These are phyloP conservation scores for Trichoderma asperelloides DNA, from an alignment of 495 filamentous ascomycete genomes.

Conservation along the genomic window DNA sequence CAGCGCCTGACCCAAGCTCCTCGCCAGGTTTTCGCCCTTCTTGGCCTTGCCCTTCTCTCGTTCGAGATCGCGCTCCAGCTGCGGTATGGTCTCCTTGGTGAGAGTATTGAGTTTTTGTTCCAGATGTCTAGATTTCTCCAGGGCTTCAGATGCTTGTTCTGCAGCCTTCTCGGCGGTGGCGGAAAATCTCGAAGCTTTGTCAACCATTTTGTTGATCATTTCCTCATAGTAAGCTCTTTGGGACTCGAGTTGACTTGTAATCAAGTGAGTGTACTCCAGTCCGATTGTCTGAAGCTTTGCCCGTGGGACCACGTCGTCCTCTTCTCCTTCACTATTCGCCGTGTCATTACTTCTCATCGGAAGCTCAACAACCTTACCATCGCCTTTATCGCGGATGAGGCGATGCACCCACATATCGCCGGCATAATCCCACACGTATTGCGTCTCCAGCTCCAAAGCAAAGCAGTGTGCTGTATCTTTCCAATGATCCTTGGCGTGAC, in stretches of 20 bases:
- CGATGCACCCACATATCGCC: slow-evolving; percentile 93
- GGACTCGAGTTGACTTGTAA: slow-evolving; percentile 83
- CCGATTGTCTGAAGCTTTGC: slow-evolving; percentile 90
- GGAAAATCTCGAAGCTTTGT: slow-evolving; percentile 75
- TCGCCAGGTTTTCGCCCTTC: slow-evolving; percentile 65
- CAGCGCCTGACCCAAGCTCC: slow-evolving; percentile 65
- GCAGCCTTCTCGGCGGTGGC: slow-evolving; percentile 55
- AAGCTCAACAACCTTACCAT: slow-evolving; percentile 83
- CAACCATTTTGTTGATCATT: slow-evolving; percentile 78
- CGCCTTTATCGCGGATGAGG: slow-evolving; percentile 82
- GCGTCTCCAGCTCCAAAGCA: slow-evolving; percentile 82
- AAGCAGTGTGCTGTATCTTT: slow-evolving; percentile 83
- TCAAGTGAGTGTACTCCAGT: slow-evolving; percentile 86
- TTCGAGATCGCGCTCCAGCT: slow-evolving; percentile 59
- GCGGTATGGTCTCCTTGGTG: slow-evolving; percentile 47
- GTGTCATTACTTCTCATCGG: slow-evolving; percentile 33
- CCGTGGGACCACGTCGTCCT: slow-evolving; percentile 68
- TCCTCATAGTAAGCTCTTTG: slow-evolving; percentile 94
- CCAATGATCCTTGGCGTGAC: slow-evolving; percentile 91
- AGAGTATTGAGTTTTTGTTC: slow-evolving; percentile 47
- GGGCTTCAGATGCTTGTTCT: slow-evolving; percentile 41
- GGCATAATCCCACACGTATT: slow-evolving; percentile 96
- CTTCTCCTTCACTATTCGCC: slow-evolving; percentile 22
- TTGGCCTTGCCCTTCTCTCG: slow-evolving; percentile 58
- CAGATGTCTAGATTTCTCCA: slow-evolving; percentile 40